These are phyloP conservation scores for Sporothrix schenckii DNA, from an alignment of 2,329 filamentous ascomycete genomes.

Conservation along the genomic window DNA sequence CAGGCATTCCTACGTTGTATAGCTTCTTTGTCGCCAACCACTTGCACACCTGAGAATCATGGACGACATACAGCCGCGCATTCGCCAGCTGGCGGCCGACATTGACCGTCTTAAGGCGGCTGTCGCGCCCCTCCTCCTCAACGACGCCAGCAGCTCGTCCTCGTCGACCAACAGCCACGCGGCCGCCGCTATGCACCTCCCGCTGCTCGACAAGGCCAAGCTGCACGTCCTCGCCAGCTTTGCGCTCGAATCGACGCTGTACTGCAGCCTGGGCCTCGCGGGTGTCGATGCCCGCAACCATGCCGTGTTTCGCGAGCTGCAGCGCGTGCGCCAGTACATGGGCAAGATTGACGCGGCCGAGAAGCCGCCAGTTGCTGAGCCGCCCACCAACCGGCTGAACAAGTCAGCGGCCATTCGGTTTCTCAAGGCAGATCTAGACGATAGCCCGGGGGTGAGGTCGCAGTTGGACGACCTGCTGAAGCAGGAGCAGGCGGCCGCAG, in stretches of 20 bases:
- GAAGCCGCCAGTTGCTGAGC: conserved; percentile 53
- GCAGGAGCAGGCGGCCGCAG: conserved; percentile 43
- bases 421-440: conserved; percentile 73
- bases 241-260: conserved; percentile 85
- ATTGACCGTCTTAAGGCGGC: conserved; percentile 77
- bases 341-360: conserved; percentile 84
- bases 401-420: conserved; percentile 79
- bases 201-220: conserved; percentile 93
- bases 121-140: conserved; percentile 69
- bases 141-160: neutral
- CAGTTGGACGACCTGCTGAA: conserved; percentile 61
- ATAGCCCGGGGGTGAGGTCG: conserved; percentile 53
- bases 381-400: conserved; percentile 57
- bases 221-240: conserved; percentile 87
- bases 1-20: neutral
- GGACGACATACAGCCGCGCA: conserved; percentile 63
- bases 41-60: conserved; percentile 17
- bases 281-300: conserved; percentile 82
- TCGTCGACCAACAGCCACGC: conserved; percentile 40
- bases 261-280: conserved; percentile 77
- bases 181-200: conserved; percentile 73
- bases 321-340: conserved; percentile 87
- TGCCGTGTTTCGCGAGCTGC: conserved; percentile 81
- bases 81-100: conserved; percentile 75
- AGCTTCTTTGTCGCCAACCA: neutral